Base-by-base conservation (phyloP, 2,329 filamentous ascomycete species). In the Myriosclerotinia curreyana region DNA sequence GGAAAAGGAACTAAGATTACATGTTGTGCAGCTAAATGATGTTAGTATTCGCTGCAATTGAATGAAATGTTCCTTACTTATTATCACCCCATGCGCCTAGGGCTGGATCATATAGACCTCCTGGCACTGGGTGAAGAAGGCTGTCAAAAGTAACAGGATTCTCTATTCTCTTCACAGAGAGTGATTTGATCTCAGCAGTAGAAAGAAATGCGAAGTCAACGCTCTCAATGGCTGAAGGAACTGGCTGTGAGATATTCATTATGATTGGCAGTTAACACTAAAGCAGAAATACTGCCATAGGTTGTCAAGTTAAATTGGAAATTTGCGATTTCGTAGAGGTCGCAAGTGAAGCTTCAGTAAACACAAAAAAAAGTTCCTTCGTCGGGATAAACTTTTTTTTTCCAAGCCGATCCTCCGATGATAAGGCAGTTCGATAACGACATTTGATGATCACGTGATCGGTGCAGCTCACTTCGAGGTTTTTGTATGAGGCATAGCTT, bases 121-220 rank as follows among this genome's bases (percentile, higher is more conserved):
- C 92, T 17, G 92, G 90, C 12, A 96, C 85, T 9, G 94, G 93
- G 72, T 96, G 93, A 69, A 96, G 83, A 64, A 97, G 85, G 65
- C 86, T 92, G 78, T 98, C 95, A 76, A 98, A 95, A n/a, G 95
- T 96, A 70, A 85, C 91, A 60, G 92, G 89, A 79, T 96, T 96
- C 74, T 96, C 90, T 72, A 99, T 96, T 77, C 88, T 87, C 81
- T 95, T 95, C 70, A 97, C 95, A 11, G 95, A 99, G 71, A 98
- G 86, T 66, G 87, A 84, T 75, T 88, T 87, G 75, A 99, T 92
- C 77, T 99, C 94, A 66, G 88, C 82, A 60, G 87, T 82, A 25
- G 90, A 86, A 70, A 98, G 86, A 74, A 96, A 91, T 53, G 86
- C 88, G 77, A 99, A 99, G 75, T 96, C 91, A 74, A 99, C 91